Evolutionary conservation across 345 rosid species (phyloP).

Genomic region (Gossypium herbaceum): DNA sequence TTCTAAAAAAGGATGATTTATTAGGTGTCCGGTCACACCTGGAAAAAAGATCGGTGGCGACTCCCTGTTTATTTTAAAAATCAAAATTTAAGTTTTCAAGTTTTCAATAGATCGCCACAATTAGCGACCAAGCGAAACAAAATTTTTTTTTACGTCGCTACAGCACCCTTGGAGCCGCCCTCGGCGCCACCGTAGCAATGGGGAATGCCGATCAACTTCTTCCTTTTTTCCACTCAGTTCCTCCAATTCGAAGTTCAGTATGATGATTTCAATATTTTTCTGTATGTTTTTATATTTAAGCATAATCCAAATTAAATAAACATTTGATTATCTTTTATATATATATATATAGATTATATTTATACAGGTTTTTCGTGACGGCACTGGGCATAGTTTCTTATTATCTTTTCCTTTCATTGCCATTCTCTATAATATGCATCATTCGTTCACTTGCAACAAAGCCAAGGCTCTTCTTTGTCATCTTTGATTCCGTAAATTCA

Average conservation of each 20-base stretch:
- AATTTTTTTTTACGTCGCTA: too few species aligned
- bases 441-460: constrained; percentile 31
- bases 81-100: too few species aligned
- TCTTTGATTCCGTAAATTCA: constrained; percentile 34
- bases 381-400: constrained; percentile 35
- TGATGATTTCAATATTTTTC: constrained; percentile 30
- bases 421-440: constrained; percentile 50
- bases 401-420: constrained; percentile 50
- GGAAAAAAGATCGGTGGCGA: too few species aligned
- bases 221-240: constrained; percentile 65
- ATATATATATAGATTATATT: neutral
- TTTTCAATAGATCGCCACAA: too few species aligned
- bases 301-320: too few species aligned
- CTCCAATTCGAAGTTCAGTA: constrained; percentile 55
- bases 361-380: constrained; percentile 38
- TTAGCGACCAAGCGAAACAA: too few species aligned
- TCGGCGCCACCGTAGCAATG: constrained; percentile 43
- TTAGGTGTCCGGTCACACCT: too few species aligned
- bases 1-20: too few species aligned
- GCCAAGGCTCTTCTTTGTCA: constrained; percentile 42
- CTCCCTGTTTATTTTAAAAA: too few species aligned
- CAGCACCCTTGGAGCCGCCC: constrained; percentile 29
- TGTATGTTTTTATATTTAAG: neutral
- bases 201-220: constrained; percentile 40
- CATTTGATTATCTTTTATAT: neutral